phyloP scores from a whole-genome alignment of 2,329 filamentous ascomycete genomes.

The Venturia carpophila region DNA sequence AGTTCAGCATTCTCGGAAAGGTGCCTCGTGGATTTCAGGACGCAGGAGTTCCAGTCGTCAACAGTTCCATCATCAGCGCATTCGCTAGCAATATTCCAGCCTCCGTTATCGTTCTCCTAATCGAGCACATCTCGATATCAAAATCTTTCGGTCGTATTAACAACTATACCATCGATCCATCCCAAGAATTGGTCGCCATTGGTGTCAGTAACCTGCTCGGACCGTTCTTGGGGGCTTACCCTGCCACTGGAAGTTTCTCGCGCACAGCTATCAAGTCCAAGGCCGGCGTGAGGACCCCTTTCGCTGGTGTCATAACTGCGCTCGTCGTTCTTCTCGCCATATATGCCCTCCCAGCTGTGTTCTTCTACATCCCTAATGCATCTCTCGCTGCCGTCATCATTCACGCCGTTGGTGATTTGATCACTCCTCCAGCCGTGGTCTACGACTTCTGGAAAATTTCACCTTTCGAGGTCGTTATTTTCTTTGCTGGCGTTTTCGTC shows the following conservation, averaged over 20 bases:
- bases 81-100: slow-evolving; percentile 71
- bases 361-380: slow-evolving; percentile 86
- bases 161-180: slow-evolving; percentile 92
- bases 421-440: slow-evolving; percentile 82
- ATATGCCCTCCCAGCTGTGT: slow-evolving; percentile 78
- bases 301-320: slow-evolving; percentile 83
- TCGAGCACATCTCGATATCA: slow-evolving; percentile 94
- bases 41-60: slow-evolving; percentile 63
- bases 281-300: slow-evolving; percentile 84
- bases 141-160: slow-evolving; percentile 95
- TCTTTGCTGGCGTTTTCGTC: slow-evolving; percentile 85
- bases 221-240: slow-evolving; percentile 84
- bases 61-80: slow-evolving; percentile 55
- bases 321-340: slow-evolving; percentile 80
- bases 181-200: slow-evolving; percentile 91
- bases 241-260: slow-evolving; percentile 90
- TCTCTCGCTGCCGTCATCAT: slow-evolving; percentile 84
- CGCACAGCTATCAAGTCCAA: slow-evolving; percentile 96
- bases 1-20: slow-evolving; percentile 64
- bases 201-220: slow-evolving; percentile 84
- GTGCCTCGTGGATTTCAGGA: slow-evolving; percentile 85
- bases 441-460: slow-evolving; percentile 95
- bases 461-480: slow-evolving; percentile 82
- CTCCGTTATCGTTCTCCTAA: slow-evolving; percentile 85
- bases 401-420: slow-evolving; percentile 86